Evolutionary conservation across 2,329 filamentous ascomycete genomes (phyloP).

Genomic region (Plenodomus biglobosus): DNA sequence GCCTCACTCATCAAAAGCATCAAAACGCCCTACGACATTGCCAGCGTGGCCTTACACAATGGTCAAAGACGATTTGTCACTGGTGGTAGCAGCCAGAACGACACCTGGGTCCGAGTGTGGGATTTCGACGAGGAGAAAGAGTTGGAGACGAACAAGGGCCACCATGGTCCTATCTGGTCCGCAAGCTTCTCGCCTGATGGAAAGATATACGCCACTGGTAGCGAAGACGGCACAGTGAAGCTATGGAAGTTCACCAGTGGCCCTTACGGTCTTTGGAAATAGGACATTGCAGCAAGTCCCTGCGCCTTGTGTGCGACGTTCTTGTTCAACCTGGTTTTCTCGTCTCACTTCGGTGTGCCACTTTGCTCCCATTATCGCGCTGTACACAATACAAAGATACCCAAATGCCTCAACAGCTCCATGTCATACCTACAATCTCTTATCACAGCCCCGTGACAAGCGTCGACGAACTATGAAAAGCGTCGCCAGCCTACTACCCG

Average conservation of each 20-base stretch:
- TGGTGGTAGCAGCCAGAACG: conserved; percentile 72
- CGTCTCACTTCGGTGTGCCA: not conserved
- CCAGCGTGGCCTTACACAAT: conserved; percentile 85
- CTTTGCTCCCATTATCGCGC: not conserved
- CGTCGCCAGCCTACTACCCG: no score
- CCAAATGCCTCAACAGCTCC: not conserved
- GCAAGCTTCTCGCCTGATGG: conserved; percentile 92
- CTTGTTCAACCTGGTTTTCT: no score
- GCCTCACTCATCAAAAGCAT: conserved; percentile 75
- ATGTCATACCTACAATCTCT: not conserved
- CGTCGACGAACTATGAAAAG: no score
- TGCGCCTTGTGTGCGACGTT: no score
- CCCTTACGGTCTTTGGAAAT: conserved; percentile 67
- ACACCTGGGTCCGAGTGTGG: conserved; percentile 97
- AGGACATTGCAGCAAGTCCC: conserved; percentile 1
- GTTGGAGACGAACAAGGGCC: conserved; percentile 91
- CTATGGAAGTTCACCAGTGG: conserved; percentile 72
- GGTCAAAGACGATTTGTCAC: conserved; percentile 82
- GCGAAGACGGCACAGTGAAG: conserved; percentile 97
- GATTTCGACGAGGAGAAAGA: conserved; percentile 82
- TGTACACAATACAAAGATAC: not conserved
- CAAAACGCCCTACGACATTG: conserved; percentile 79
- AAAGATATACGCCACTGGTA: conserved; percentile 93
- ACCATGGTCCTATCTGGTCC: conserved; percentile 97
- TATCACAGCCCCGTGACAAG: not conserved